phyloP scores from a whole-genome alignment of 768 basidiomycete genomes.

The Calocybe indica region DNA sequence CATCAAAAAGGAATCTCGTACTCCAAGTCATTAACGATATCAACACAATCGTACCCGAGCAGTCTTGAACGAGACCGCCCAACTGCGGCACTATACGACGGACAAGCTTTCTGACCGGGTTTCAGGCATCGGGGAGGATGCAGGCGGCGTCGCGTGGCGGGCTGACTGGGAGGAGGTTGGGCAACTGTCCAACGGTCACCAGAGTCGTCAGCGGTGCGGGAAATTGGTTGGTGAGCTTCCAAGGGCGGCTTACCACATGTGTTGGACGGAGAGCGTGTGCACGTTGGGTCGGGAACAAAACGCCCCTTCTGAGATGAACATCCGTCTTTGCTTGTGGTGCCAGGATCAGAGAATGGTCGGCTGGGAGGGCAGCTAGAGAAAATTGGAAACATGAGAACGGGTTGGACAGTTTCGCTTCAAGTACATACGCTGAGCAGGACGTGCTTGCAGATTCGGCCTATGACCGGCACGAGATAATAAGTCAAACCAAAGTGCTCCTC shows the following conservation, averaged over 20 bases:
- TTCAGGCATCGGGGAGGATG: constrained; percentile 13
- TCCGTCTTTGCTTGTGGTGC: constrained; percentile 8
- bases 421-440: constrained; percentile 16
- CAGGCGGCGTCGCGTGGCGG: not conserved
- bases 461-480: not conserved
- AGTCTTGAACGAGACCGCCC: constrained; percentile 4
- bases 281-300: constrained; percentile 10
- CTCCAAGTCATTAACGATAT: constrained; percentile 20
- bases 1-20: constrained; percentile 4
- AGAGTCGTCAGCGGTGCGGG: not conserved
- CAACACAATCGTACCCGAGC: constrained; percentile 16
- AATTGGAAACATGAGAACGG: not conserved
- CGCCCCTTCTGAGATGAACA: constrained; percentile 13
- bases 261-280: constrained; percentile 8
- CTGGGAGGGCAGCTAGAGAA: constrained; percentile 16
- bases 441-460: constrained; percentile 14
- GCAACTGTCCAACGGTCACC: constrained; percentile 3
- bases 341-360: constrained; percentile 19
- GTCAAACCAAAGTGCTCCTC: not conserved
- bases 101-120: constrained; percentile 17
- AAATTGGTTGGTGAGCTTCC: not conserved
- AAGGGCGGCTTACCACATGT: constrained; percentile 15
- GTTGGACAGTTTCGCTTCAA: not conserved
- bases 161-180: constrained; percentile 5
- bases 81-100: constrained; percentile 11